phyloP scores from a whole-genome alignment of 768 basidiomycete genomes.

The Boletus fagicola region DNA sequence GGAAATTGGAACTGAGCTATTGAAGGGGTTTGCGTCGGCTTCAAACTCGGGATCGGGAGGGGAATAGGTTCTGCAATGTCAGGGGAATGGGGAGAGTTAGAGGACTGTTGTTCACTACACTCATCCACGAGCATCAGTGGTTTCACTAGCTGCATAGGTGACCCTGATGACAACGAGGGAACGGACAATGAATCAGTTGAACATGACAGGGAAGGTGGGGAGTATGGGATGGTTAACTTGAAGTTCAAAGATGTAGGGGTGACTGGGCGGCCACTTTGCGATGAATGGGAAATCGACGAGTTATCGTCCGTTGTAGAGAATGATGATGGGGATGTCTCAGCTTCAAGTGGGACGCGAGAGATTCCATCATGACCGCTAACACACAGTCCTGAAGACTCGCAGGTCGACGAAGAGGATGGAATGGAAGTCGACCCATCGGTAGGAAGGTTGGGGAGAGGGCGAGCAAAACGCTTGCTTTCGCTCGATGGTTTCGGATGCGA shows the following conservation, averaged over 20 bases:
- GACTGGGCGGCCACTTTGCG: constrained; percentile 31
- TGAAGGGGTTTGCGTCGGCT: constrained; percentile 13
- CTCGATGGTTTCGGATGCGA: constrained; percentile 1
- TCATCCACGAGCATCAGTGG: constrained; percentile 39
- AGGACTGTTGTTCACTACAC: constrained; percentile 24
- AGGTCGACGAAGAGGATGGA: constrained; percentile 5
- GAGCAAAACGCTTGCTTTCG: constrained; percentile 18
- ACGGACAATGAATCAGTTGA: constrained; percentile 62
- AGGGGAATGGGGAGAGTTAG: constrained; percentile 27
- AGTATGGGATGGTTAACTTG: constrained; percentile 26
- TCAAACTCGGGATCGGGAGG: constrained; percentile 27
- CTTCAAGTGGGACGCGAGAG: constrained; percentile 11
- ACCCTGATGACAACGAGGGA: constrained; percentile 50
- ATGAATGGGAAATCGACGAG: constrained; percentile 34
- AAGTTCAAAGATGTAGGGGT: constrained; percentile 36
- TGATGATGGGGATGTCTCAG: constrained; percentile 26
- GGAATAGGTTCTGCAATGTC: constrained; percentile 31
- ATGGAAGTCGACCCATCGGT: constrained; percentile 1
- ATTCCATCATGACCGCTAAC: background rate
- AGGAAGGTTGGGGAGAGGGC: constrained; percentile 31
- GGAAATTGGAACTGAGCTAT: constrained; percentile 48
- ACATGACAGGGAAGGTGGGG: constrained; percentile 53
- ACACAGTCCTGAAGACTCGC: constrained; percentile 3
- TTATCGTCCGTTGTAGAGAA: constrained; percentile 30
- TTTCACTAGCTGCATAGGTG: constrained; percentile 34